Evolutionary conservation across 768 basidiomycete genomes (phyloP), one percentile per base, ranked within the genome.

Genomic region (Tylopilus cervinicoccineus): DNA sequence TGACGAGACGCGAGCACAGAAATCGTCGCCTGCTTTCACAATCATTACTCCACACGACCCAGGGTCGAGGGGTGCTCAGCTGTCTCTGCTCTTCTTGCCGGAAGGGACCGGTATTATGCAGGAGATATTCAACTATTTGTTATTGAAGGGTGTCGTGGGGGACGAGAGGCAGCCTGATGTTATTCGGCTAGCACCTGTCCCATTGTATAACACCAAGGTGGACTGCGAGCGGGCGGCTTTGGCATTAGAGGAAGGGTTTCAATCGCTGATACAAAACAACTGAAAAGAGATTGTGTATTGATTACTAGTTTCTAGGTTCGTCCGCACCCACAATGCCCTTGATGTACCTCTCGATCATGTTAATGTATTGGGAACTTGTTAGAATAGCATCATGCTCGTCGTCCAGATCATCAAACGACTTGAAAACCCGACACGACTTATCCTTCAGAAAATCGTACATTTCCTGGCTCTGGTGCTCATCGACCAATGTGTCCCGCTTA

Each of bases 81-180:
- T 99, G 16, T 96, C 93, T 20, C 71, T 98, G 27, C 69, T 91
- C 26, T 88, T 94, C 69, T 68, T 92, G 24, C 85, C 86, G 17
- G 47, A 69, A 26, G 59, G 51, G 23, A 71, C 77, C 13, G 76
- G 72, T 27, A 61, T 81, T 37, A 97, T 98, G 94, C 74, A 76
- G 49, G 73, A 70, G 48, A 76, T 96, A 19, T 80, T 83, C 51
- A 66, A 77, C 43, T 72, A 68, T 33, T 66, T 98, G 59, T 70
- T 74, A 19, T 74, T 75, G 51, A 67, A 74, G 43, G 96, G 96
- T 6, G 86, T 99, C 13, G 77, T 96, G 43, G 94, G 91, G 10
- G 96, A 99, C 68, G 90, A 95, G 67, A 74, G 96, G 60, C 72
- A 83, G 59, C 95, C 96, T 23, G 87, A 92, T 61, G 91, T 98